Evolutionary conservation across 176 grass and related monocot genomes (phyloP), one percentile per base, ranked within the genome.

Genomic region (Dactylis glomerata): DNA sequence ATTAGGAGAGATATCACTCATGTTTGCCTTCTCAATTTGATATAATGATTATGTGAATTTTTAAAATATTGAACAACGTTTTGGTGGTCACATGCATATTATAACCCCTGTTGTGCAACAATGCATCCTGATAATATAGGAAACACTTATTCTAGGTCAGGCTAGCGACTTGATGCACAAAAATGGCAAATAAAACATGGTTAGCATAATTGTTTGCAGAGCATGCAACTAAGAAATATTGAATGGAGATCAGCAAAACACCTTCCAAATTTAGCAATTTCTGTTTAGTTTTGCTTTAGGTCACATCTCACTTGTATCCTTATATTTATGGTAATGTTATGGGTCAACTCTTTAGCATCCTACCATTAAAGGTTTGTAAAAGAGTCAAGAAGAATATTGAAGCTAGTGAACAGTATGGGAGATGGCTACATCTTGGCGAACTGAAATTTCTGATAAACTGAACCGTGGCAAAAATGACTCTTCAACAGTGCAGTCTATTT

Each of bases 311-410:
- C 13, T 24, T 78, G 3, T 78, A 13, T 33, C 40, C 75, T 61
- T 49, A n/a, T 59, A 82, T 77, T 77, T 49, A 52, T 64, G 42
- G 7, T 20, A 68, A 28, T 68, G 26, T 47, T 75, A 87, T 49
- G 7, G 23, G 26, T 16, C 58, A 68, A n/a, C 22, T 40, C 36
- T 76, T 69, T n/a, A 70, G 12, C 52, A 51, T 72, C 31, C 30
- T 13, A 70, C 8, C 63, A n/a, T 61, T 59, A 68, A 49, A 62
- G 10, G 5, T 69, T 82, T 68, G 49, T 38, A 69, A 34, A 44
- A 81, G 19, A 17, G 23, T 45, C 17, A 0, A 7, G 22, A 49
- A 69, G 31, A 59, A n/a, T 19, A 77, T 40, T 50, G 40, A 72
- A 72, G 68, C 13, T 27, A 72, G 40, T 72, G 68, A 27, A 45